Percentiles rank a stretch among this genome's conserved stretches.
Conservation (phyloP, 2,329 filamentous ascomycete genomes). For the Dichotomopilus funicola region DNA sequence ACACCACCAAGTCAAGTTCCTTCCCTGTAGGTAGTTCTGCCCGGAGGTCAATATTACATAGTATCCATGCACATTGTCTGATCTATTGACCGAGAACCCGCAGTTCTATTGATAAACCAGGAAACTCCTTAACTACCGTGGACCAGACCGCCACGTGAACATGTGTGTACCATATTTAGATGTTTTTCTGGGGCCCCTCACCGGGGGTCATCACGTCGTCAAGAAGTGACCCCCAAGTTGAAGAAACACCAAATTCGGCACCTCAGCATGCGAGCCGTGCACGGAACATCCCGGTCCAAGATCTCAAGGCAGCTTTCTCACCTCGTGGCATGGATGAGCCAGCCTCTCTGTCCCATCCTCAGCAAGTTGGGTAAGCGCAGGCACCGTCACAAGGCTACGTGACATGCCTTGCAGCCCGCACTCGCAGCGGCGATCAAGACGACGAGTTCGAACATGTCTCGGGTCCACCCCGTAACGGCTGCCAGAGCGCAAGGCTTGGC, state of each 20-base stretch:
- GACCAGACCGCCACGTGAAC: no score
- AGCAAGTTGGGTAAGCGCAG: neutral
- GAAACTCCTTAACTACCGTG: no score
- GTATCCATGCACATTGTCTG: no score
- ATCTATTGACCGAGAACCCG: no score
- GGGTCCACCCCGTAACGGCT: neutral
- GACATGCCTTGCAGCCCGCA: constrained; percentile 2
- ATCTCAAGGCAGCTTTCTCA: neutral
- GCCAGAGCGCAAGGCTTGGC: no score
- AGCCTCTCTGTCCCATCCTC: neutral
- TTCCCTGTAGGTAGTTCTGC: no score
- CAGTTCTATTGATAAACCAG: no score
- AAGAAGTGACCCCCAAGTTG: neutral
- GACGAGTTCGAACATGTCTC: neutral
- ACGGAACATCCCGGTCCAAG: neutral
- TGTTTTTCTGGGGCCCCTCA: no score
- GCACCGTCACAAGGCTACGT: neutral
- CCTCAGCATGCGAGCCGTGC: neutral
- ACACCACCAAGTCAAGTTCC: no score
- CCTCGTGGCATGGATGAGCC: neutral
- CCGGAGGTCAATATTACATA: no score
- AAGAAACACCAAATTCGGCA: neutral
- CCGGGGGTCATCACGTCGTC: no score
- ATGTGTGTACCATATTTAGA: no score
- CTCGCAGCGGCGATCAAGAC: neutral